Base-by-base conservation (phyloP, 495 filamentous ascomycete species). In the Penicillium verhagenii region DNA sequence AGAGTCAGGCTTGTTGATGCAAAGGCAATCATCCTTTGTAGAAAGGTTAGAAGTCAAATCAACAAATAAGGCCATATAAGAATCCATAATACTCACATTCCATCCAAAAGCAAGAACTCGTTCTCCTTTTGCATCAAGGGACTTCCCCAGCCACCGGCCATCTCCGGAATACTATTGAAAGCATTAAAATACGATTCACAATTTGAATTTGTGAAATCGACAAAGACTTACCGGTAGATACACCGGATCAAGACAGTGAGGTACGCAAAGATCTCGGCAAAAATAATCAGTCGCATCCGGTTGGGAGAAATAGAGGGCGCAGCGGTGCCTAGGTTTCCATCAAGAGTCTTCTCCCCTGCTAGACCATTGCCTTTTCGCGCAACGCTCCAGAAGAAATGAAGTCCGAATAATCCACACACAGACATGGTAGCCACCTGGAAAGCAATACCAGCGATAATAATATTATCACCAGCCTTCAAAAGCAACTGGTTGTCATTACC, bases 391-490 rank as follows among this genome's bases (percentile, higher is more conserved):
- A 70, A 82, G 57, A 82, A 87, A 24, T 83, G 74, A 25, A 67
- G 46, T n/a, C 63, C 77, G 8, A 82, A 50, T 7, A 68, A 6
- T 9, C 80, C 83, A 63, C 87, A 90, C 23, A 79, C 69, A 28
- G 71, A 57, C 68, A 90, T 74, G 3, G 86, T 87, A 6, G 72
- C 75, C 28, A 86, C 86, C 76, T 91, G 88, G 67, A 85, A 81
- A 6, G 81, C 74, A 56, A 91, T 87, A 63, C 88, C 87, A 9
- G 85, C 79, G 45, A 91, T 84, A 61, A 88, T 89, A 50, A 86
- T 80, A 58, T 86, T 65, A 67, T 89, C 85, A 46, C 56, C 74
- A 54, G 44, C 73, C 68, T 63, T 58, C 11, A 67, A 53, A 50
- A 69, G 47, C 0, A 40, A 24, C 33, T 47, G 24, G 18, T 71